These are phyloP conservation scores for Neopestalotiopsis sp. DNA, from an alignment of 2,329 filamentous ascomycete genomes.

Conservation along the genomic window DNA sequence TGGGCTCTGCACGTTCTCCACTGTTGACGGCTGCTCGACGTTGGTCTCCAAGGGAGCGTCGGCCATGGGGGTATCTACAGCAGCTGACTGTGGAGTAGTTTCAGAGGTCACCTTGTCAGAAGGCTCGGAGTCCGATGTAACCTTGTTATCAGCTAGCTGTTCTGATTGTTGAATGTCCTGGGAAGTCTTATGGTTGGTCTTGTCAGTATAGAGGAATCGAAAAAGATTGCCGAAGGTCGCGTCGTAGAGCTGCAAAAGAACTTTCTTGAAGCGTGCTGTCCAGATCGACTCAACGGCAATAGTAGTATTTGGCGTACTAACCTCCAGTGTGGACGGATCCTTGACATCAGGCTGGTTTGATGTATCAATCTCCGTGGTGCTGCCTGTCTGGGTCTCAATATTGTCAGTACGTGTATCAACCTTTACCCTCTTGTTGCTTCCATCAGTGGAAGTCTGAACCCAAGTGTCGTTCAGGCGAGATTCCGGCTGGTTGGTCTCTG, in stretches of 20 bases:
- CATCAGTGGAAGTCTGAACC: slow-evolving; percentile 43
- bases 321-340: neutral
- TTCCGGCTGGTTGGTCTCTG: slow-evolving; percentile 22
- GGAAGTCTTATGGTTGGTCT: neutral
- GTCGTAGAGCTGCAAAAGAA: slow-evolving; percentile 14
- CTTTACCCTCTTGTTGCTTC: slow-evolving; percentile 47
- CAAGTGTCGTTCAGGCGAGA: slow-evolving; percentile 43
- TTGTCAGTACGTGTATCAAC: slow-evolving; percentile 24
- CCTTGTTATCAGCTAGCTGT: neutral
- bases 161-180: neutral
- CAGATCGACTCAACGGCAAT: neutral
- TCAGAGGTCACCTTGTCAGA: neutral
- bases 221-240: neutral
- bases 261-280: slow-evolving; percentile 5
- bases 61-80: neutral
- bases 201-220: slow-evolving; percentile 7
- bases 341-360: slow-evolving; percentile 6
- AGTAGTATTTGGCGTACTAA: neutral
- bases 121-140: neutral
- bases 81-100: neutral
- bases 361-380: neutral
- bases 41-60: neutral
- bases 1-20: neutral
- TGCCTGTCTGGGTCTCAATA: neutral
- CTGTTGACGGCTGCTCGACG: neutral